phyloP scores from a whole-genome alignment of 108 stramenopile genomes.

The Halocafeteria seosinensis region DNA sequence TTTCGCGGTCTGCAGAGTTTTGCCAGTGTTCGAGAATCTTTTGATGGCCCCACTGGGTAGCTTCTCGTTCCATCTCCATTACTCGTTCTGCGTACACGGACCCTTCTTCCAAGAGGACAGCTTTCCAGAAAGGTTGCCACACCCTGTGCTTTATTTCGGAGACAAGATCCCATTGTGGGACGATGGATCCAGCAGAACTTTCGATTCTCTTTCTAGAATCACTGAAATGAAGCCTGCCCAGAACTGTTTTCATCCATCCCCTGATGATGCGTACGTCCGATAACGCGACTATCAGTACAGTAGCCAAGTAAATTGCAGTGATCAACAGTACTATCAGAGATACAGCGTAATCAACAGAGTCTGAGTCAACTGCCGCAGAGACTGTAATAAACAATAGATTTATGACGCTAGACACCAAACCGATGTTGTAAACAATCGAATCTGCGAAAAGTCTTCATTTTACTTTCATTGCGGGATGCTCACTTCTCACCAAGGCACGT shows the following conservation, averaged over 20 bases:
- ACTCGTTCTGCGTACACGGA: neutral
- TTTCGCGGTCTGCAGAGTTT: neutral
- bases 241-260: neutral
- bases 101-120: neutral
- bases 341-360: too few relatives aligned
- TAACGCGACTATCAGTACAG: neutral
- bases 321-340: neutral
- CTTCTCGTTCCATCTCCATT: neutral
- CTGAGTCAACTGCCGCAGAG: too few relatives aligned
- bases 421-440: neutral
- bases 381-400: too few relatives aligned
- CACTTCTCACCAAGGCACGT: too few relatives aligned
- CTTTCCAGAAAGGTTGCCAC: neutral
- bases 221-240: neutral
- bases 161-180: neutral
- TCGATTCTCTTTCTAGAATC: neutral
- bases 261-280: neutral
- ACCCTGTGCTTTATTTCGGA: neutral
- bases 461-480: too few relatives aligned
- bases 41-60: neutral
- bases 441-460: too few relatives aligned
- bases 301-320: neutral
- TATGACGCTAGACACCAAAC: too few relatives aligned
- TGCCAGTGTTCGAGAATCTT: neutral
- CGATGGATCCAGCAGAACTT: too few relatives aligned